Base-by-base conservation (phyloP, 148 eudicot genomes). In the Vaccinium macrocarpon region DNA sequence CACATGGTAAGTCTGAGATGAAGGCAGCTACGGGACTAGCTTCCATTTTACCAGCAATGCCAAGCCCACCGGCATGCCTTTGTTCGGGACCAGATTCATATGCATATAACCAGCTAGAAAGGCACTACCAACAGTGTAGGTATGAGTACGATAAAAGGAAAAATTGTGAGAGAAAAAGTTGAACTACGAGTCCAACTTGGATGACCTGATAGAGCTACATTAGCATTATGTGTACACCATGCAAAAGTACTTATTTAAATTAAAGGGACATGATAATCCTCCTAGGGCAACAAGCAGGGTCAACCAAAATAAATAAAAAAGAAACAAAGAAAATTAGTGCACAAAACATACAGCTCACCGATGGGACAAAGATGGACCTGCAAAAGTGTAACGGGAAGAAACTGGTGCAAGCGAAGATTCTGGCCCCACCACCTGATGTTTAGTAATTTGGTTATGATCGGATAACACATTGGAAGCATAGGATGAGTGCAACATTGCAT, bases 331-430 rank as follows among this genome's bases (percentile, higher is more conserved):
- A 70, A 71, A 71, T 21, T 71, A 32, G 19, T 29, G 75, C 46
- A 71, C 19, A 38, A 38, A 7, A 14, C 11, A 27, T 32, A 76
- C 8, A 76, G 79, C 18, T 76, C 56, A 76, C 32, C 32, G 79
- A 76, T 12, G 55, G 9, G 57, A 49, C 56, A 49, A 49, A 11
- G 79, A 76, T 23, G 90, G 91, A 10, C 94, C 93, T 0, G 87
- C 88, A 87, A 94, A 93, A 53, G 95, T 86, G 84, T 93, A 94
- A 15, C 93, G 94, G 61, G 93, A 87, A 66, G 98, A 91, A 27
- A 93, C 98, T 19, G 94, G 86, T 66, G 92, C 79, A 49, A 76
- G 79, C 8, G 32, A 76, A 19, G 79, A 18, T 76, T 76, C 57
- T 5, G 56, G 79, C 57, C 55, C 50, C n/a, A 51, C 56, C 29